phyloP scores from a whole-genome alignment of 257 asterid genomes.

The Nicotiana otophora region DNA sequence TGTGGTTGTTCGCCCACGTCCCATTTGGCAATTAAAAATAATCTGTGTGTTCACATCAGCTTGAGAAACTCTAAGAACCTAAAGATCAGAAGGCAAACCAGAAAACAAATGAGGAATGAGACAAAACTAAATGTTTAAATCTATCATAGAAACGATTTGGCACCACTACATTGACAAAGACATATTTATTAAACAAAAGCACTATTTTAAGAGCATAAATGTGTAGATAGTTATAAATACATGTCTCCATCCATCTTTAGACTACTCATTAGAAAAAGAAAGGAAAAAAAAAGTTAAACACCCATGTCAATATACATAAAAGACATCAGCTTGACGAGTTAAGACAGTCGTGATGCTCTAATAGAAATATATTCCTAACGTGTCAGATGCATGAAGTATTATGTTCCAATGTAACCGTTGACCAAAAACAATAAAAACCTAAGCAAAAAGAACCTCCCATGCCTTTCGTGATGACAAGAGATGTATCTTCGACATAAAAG shows the following conservation, averaged over 20 bases:
- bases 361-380: neutral
- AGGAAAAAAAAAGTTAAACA: neutral
- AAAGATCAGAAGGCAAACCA: constrained; percentile 8
- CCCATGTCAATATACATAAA: neutral
- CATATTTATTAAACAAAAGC: neutral
- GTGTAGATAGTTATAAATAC: neutral
- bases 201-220: neutral
- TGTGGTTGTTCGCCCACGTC: constrained; percentile 97
- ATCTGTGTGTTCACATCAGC: constrained; percentile 76
- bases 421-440: neutral
- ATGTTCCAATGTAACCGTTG: neutral
- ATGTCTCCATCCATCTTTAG: neutral
- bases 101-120: constrained; percentile 8
- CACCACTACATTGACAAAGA: neutral
- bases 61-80: constrained; percentile 81
- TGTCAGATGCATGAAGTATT: neutral
- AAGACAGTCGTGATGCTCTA: neutral
- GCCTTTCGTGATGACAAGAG: neutral
- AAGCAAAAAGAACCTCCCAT: neutral
- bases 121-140: neutral
- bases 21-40: constrained; percentile 96
- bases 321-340: neutral
- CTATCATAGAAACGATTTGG: neutral
- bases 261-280: neutral
- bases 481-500: neutral